Evolutionary conservation across 306 rosid species (phyloP), one percentile per base, ranked within the genome.

Genomic region (Inga oerstediana): DNA sequence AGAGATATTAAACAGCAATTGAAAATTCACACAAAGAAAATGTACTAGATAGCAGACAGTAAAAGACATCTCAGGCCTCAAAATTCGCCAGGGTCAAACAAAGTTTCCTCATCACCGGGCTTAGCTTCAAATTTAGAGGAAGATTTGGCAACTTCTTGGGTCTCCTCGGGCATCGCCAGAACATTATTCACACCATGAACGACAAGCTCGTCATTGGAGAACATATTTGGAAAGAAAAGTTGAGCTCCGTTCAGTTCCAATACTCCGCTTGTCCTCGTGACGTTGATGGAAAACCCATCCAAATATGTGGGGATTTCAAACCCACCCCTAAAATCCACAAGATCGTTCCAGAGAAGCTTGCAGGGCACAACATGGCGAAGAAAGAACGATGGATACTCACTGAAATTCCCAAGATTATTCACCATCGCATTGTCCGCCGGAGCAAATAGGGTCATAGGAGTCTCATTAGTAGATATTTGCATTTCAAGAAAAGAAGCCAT

Each of bases 351-450:
- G 35, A 84, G 22, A 52, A 95, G 84, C 76, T 83, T 87, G 86
- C 97, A 92, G 0, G 94, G 95, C 45, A 91, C 92, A 44, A 89
- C 86, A 46, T 95, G 98, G n/a, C 97, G 91, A 20, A 89, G 91
- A 73, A 88, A 92, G 54, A 92, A 77, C 3, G 91, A 88, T 12
- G 94, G 89, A 58, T 85, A 81, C 0, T 88, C 87, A 3, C 79
- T 74, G 16, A 83, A 71, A 82, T 85, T 80, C 22, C 89, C 85
- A 5, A 89, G 8, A 3, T 52, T 78, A 76, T 56, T 88, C 73
- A 43, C 45, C 88, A 92, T 76, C 34, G 76, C 78, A 27, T 83
- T 85, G 71, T 95, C 98, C 2, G 81, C 14, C 0, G 98, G 96
- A 87, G 97, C 96, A 35, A 95, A 90, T n/a, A 95, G 84, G 4